phyloP scores from a whole-genome alignment of 2,329 filamentous ascomycete species.

The Colletotrichum gigasporum region DNA sequence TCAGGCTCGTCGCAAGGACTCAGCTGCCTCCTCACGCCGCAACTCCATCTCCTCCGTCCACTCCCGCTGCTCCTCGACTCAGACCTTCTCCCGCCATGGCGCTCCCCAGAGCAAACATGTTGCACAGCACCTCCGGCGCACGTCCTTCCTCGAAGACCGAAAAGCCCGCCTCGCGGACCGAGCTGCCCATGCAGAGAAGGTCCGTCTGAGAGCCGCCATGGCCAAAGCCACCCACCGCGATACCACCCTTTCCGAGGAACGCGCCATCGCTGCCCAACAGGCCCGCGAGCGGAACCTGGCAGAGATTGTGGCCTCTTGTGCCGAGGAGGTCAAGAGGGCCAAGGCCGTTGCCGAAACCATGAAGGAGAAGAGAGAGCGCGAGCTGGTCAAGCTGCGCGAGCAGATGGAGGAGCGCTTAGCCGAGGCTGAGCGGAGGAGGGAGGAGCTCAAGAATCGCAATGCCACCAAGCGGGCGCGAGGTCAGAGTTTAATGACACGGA shows the following conservation, averaged over 20 bases:
- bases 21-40: constrained; percentile 80
- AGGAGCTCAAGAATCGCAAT: constrained; percentile 68
- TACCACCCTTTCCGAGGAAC: constrained; percentile 75
- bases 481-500: constrained; percentile 61
- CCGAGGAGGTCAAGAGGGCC: constrained; percentile 83
- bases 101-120: constrained; percentile 79
- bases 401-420: constrained; percentile 85
- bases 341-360: constrained; percentile 85
- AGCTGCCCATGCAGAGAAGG: constrained; percentile 85
- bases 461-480: constrained; percentile 62
- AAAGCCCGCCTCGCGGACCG: constrained; percentile 83
- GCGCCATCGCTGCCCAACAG: constrained; percentile 79
- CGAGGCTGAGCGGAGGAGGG: constrained; percentile 77
- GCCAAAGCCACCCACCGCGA: constrained; percentile 76
- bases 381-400: constrained; percentile 72
- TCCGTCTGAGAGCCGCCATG: constrained; percentile 77
- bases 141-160: constrained; percentile 82
- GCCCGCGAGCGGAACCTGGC: constrained; percentile 83
- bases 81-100: constrained; percentile 61
- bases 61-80: constrained; percentile 71
- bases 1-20: constrained; percentile 75
- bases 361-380: constrained; percentile 81
- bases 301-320: constrained; percentile 82
- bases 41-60: constrained; percentile 83
- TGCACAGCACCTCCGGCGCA: constrained; percentile 81